phyloP scores from a whole-genome alignment of 2,329 filamentous ascomycete genomes.

The Sporothrix globosa region DNA sequence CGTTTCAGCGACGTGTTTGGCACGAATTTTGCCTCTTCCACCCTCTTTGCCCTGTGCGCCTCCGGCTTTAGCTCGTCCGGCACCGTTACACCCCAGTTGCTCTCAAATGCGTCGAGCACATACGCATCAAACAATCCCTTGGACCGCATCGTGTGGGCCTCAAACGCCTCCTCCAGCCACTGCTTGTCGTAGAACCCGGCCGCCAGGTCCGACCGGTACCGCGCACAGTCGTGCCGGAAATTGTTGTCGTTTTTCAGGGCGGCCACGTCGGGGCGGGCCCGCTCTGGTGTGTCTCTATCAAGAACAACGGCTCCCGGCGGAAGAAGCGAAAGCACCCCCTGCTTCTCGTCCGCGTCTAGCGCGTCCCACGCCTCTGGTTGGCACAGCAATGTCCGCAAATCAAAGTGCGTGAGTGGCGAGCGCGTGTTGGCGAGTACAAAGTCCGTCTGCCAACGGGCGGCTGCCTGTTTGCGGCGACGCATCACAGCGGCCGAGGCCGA shows the following conservation, averaged over 20 bases:
- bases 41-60: background rate
- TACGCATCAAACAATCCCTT: constrained; percentile 56
- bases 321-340: constrained; percentile 45
- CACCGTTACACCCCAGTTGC: constrained; percentile 53
- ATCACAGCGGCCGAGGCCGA: constrained; percentile 1
- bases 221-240: constrained; percentile 49
- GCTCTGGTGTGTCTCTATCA: constrained; percentile 39
- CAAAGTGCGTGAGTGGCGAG: constrained; percentile 44
- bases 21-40: constrained; percentile 15
- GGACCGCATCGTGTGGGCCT: constrained; percentile 54
- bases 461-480: constrained; percentile 34
- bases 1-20: constrained; percentile 3
- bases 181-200: constrained; percentile 55
- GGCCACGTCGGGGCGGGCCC: constrained; percentile 45
- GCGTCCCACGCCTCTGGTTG: constrained; percentile 46
- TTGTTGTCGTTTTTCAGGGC: constrained; percentile 49
- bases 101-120: constrained; percentile 50
- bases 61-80: constrained; percentile 40
- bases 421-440: constrained; percentile 45
- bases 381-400: constrained; percentile 46
- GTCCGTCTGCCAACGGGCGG: constrained; percentile 38
- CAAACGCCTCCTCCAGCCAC: constrained; percentile 58
- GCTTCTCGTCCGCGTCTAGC: constrained; percentile 43
- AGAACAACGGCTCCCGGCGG: constrained; percentile 41
- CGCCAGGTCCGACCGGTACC: constrained; percentile 50